A percentile compares a stretch with the other conserved stretches of the same genome.
phyloP scores from a whole-genome alignment of 768 basidiomycete species.

The Kwoniella dendrophila region DNA sequence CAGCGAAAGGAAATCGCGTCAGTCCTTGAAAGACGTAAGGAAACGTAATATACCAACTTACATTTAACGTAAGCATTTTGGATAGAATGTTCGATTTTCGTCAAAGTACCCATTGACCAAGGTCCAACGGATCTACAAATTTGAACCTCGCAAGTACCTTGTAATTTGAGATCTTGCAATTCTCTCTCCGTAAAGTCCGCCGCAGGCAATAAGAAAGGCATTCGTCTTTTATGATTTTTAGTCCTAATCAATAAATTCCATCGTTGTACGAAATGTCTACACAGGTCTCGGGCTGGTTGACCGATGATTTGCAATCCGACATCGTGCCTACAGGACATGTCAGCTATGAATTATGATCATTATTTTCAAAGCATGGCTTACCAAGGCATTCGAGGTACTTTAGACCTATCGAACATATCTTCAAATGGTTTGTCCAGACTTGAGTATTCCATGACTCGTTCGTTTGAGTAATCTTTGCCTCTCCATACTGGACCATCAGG shows the following conservation, averaged over 20 bases:
- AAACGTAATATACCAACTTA: slow-evolving; percentile 45
- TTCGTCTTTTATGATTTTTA: slow-evolving; percentile 83
- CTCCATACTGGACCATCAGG: slow-evolving; percentile 77
- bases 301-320: slow-evolving; percentile 94
- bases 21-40: background rate
- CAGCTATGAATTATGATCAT: too few relatives aligned
- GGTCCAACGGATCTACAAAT: slow-evolving; percentile 93
- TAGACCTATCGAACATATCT: slow-evolving; percentile 90
- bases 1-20: background rate
- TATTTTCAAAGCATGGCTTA: slow-evolving; percentile 59
- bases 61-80: slow-evolving; percentile 93
- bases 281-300: slow-evolving; percentile 90
- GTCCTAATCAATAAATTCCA: slow-evolving; percentile 17
- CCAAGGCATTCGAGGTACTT: slow-evolving; percentile 95
- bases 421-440: slow-evolving; percentile 84
- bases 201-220: slow-evolving; percentile 93
- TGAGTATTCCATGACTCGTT: slow-evolving; percentile 81
- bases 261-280: slow-evolving; percentile 90
- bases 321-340: slow-evolving; percentile 93
- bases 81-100: slow-evolving; percentile 83
- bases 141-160: slow-evolving; percentile 95
- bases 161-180: slow-evolving; percentile 74
- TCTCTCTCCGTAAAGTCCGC: slow-evolving; percentile 86
- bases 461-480: slow-evolving; percentile 94
- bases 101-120: slow-evolving; percentile 92